Evolutionary conservation across 768 basidiomycete genomes (phyloP).

Genomic region (Strobilomyces echinocephalus): DNA sequence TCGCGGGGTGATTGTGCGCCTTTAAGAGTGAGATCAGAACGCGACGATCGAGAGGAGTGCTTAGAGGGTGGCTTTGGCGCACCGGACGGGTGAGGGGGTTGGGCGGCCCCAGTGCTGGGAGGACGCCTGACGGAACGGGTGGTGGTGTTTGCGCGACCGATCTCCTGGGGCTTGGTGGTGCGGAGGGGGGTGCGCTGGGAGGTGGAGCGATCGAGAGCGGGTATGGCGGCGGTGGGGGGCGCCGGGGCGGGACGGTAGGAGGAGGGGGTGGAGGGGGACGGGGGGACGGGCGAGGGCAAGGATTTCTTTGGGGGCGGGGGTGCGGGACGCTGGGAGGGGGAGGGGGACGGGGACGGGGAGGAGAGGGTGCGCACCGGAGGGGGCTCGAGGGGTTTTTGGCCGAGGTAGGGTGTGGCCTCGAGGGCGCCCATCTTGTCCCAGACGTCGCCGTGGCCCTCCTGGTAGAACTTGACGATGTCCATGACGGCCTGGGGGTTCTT

Average conservation of each 20-base stretch:
- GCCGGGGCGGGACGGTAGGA: conserved; percentile 72
- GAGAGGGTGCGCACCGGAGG: conserved; percentile 43
- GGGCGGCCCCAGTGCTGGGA: conserved; percentile 33
- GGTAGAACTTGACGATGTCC: conserved; percentile 99
- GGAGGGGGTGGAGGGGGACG: conserved; percentile 27
- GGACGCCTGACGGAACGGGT: conserved; percentile 60
- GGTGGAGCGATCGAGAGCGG: conserved; percentile 79
- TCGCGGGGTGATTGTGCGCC: conserved; percentile 33
- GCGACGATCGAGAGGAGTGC: conserved; percentile 54
- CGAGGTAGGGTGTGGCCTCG: conserved; percentile 25
- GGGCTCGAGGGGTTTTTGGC: conserved; percentile 39
- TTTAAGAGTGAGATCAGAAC: conserved; percentile 54
- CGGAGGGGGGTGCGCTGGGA: conserved; percentile 74
- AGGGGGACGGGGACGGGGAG: neutral
- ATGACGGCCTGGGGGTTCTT: conserved; percentile 97
- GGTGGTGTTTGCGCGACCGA: conserved; percentile 67
- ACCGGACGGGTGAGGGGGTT: conserved; percentile 28
- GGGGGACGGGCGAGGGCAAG: conserved; percentile 21
- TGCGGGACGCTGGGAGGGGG: conserved; percentile 30
- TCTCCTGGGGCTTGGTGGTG: conserved; percentile 37
- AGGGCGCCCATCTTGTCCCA: conserved; percentile 83
- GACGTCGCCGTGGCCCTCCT: conserved; percentile 74
- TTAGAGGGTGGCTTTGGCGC: conserved; percentile 38
- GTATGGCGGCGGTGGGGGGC: conserved; percentile 58
- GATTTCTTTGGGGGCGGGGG: conserved; percentile 43